Percentiles rank a stretch among this genome's conserved stretches.
Evolutionary conservation across 192 early-diverging fungal species (phyloP).

Genomic region (Coemansia asiatica): DNA sequence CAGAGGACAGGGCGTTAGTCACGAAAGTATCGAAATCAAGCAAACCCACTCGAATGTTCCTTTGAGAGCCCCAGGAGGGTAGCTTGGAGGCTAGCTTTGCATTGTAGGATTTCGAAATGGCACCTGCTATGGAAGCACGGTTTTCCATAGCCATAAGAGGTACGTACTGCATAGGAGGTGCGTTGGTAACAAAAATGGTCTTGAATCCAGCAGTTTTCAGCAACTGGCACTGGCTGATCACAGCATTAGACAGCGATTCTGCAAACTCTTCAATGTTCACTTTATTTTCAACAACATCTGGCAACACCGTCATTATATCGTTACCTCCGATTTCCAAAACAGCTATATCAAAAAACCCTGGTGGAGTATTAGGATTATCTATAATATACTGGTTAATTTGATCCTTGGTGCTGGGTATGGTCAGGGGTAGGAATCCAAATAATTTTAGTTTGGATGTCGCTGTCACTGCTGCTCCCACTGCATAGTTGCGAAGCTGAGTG

Average conservation of each 20-base stretch:
- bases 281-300: conserved; percentile 6
- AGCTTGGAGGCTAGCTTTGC: conserved; percentile 5
- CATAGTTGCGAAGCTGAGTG: neutral
- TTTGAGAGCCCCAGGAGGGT: neutral
- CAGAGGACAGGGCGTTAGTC: neutral
- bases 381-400: conserved; percentile 2
- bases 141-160: conserved; percentile 18
- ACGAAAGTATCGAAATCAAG: conserved; percentile 19
- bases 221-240: conserved; percentile 10
- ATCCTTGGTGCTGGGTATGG: conserved; percentile 18
- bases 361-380: neutral
- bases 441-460: neutral
- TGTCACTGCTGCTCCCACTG: conserved; percentile 8
- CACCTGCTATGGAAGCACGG: neutral
- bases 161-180: conserved; percentile 11
- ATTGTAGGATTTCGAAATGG: conserved; percentile 19
- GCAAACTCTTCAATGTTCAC: neutral
- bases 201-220: conserved; percentile 12
- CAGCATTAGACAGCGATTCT: conserved; percentile 5
- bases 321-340: conserved; percentile 23
- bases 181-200: conserved; percentile 14
- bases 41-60: neutral
- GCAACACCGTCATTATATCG: conserved; percentile 7
- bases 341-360: neutral
- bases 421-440: conserved; percentile 10